Evolutionary conservation across 495 filamentous ascomycete species (phyloP), one percentile per base, ranked within the genome.

Genomic region (Amphirosellinia nigrospora): DNA sequence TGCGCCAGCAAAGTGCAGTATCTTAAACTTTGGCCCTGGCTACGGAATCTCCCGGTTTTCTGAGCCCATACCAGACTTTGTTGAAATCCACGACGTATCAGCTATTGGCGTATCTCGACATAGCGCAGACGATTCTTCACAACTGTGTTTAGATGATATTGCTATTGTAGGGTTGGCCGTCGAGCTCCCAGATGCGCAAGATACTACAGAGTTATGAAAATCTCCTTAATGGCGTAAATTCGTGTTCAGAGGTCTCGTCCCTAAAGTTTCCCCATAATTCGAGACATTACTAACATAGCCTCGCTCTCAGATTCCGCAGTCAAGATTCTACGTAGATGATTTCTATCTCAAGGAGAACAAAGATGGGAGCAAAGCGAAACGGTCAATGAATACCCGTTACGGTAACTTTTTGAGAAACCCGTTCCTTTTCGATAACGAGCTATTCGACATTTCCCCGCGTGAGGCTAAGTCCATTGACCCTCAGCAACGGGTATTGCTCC

Each of bases 381-480:
- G 66, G 8, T 69, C 56, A 2, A 62, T 69, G 7, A 43, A 52
- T 26, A 52, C 48, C 13, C 48, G 59, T 13, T 70, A 63, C 26
- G 64, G 56, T 1, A 72, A 68, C 36, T 74, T 74, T 46, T 10
- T 71, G 13, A 36, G 58, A 28, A 68, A 71, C 34, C 64, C 69
- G 1, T 71, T 68, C 69, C 56, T 58, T 0, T 88, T 88, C 69
- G 85, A 88, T 68, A 78, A 82, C 2, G 66, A 73, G 0, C 85
- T 86, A 55, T 87, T 87, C 74, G 78, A 77, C 66, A 74, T 86
- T 46, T 71, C 78, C 11, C 70, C 76, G 4, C 70, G 72, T 19
- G 85, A 87, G 50, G 85, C 85, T 6, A 72, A 43, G 2, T 72
- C 77, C 4, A 84, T 84, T 71, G 82, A 86, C 72, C 84, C 83